A percentile compares a stretch with the other conserved stretches of the same genome.
Evolutionary conservation across 768 basidiomycete species (phyloP).

Genomic region (Amanita molliuscula): DNA sequence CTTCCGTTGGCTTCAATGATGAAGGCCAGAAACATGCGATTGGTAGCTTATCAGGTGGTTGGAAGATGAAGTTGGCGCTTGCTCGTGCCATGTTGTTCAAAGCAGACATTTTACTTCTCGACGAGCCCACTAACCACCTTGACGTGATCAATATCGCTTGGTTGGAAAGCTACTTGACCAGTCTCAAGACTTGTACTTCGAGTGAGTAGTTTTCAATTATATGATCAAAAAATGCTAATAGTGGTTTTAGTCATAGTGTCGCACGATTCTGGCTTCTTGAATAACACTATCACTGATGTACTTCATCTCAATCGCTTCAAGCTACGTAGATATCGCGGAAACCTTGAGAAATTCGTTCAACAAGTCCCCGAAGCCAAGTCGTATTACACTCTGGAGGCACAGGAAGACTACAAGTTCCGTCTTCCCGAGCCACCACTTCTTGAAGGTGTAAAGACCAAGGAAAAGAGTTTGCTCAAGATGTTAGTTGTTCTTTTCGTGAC

Average conservation of each 20-base stretch:
- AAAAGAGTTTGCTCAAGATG: constrained; percentile 96
- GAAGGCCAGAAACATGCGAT: constrained; percentile 81
- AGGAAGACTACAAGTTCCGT: constrained; percentile 98
- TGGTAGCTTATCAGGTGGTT: constrained; percentile 91
- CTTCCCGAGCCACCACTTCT: constrained; percentile 94
- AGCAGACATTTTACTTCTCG: constrained; percentile 92
- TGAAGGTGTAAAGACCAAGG: constrained; percentile 99
- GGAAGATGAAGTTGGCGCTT: constrained; percentile 99
- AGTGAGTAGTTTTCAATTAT: constrained; percentile 31
- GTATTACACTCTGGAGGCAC: constrained; percentile 93
- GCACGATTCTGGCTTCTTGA: constrained; percentile 95
- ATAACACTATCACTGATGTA: constrained; percentile 96
- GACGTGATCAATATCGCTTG: constrained; percentile 97
- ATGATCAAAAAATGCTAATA: constrained; percentile 1
- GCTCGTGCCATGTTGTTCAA: constrained; percentile 97
- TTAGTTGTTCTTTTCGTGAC: constrained; percentile 10
- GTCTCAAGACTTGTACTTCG: constrained; percentile 86
- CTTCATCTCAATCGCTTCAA: constrained; percentile 99
- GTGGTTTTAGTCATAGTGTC: constrained; percentile 75
- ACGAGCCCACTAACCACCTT: constrained; percentile 95
- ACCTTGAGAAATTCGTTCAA: constrained; percentile 91
- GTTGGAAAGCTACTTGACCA: constrained; percentile 89
- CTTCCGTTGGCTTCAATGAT: constrained; percentile 86
- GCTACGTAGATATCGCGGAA: constrained; percentile 89
- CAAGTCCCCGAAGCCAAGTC: constrained; percentile 95